Evolutionary conservation across 2,329 filamentous ascomycete genomes (phyloP), one percentile per base, ranked within the genome.

Genomic region (Sporothrix sp.): DNA sequence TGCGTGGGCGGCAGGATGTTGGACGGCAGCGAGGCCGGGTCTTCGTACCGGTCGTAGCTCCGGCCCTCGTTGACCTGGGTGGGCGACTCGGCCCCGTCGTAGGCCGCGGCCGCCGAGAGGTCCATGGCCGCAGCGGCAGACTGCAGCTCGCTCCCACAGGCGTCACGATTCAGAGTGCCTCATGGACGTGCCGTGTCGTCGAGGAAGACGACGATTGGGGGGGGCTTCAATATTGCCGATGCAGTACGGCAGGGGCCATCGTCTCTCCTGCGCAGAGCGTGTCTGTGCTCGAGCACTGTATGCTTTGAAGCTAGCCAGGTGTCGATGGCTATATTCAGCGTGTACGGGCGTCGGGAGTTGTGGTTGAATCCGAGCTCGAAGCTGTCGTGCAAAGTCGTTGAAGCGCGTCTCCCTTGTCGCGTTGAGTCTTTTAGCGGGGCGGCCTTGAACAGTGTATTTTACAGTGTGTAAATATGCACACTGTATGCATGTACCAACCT

Each of bases 1-100:
- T 51, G 48, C 3, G 48, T 53, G 51, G 52, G 21, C 52, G 47
- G 36, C 39, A 48, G 50, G 48, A 2, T 54, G 54, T 47, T 48
- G 7, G 42, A 18, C n/a, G 49, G 48, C 16, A 55, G 21, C 49
- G 51, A 52, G 3, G 48, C 37, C 13, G 55, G 43, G 16, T 57
- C 54, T 16, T 42, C 56, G 62, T 73, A 67, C 56, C 68, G 64
- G 7, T 72, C 71, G 57, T 81, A 81, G 62, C 78, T 77, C 33
- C 76, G 72, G 42, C 69, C 75, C 39, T 73, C 70, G 56, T 81
- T 81, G 52, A 70, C 66, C 61, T 81, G 77, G 1, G 77, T 81
- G 1, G 73, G 72, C 9, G 75, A 76, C 51, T 73, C 71, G 10
- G 73, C 75, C n/a, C 62, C 42, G 25, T 54, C n/a, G 27, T 45